A percentile compares a stretch with the other conserved stretches of the same genome.
phyloP scores from a whole-genome alignment of 2,329 filamentous ascomycete species.

The Penicillium hesseltinei region DNA sequence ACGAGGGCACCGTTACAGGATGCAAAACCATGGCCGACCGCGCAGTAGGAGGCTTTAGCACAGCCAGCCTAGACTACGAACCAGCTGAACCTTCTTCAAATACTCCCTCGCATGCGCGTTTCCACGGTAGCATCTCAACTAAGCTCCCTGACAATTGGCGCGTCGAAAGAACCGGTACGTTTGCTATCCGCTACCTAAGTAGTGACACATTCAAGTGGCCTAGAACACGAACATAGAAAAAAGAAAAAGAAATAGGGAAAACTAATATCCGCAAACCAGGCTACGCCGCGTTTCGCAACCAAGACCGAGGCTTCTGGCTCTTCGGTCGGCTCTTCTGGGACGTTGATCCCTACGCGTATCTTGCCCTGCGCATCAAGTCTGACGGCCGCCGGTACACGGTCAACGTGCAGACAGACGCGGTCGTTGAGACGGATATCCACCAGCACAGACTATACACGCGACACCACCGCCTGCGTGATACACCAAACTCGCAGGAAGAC shows the following conservation, averaged over 20 bases:
- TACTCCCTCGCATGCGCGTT: slow-evolving; percentile 67
- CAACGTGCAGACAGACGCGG: slow-evolving; percentile 91
- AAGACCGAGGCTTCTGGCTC: slow-evolving; percentile 71
- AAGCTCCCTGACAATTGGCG: slow-evolving; percentile 67
- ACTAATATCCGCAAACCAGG: slow-evolving; percentile 52
- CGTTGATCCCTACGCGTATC: slow-evolving; percentile 82
- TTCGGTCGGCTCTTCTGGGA: slow-evolving; percentile 87
- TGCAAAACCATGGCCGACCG: slow-evolving; percentile 80
- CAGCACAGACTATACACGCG: slow-evolving; percentile 76
- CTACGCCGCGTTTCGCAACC: slow-evolving; percentile 87
- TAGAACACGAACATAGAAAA: background rate
- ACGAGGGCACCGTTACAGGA: slow-evolving; percentile 32
- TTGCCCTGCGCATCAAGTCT: slow-evolving; percentile 83
- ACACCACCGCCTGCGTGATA: slow-evolving; percentile 38
- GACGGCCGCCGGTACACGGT: slow-evolving; percentile 91
- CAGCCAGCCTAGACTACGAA: slow-evolving; percentile 67
- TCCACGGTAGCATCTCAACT: slow-evolving; percentile 85
- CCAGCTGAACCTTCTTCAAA: slow-evolving; percentile 44
- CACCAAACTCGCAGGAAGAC: slow-evolving; percentile 14
- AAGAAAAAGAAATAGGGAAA: background rate
- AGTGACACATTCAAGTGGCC: background rate
- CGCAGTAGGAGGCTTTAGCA: slow-evolving; percentile 83
- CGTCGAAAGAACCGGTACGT: slow-evolving; percentile 42
- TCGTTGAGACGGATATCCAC: slow-evolving; percentile 92
- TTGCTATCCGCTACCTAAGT: background rate